Conservation (phyloP, 345 rosid genomes). For the Populus alba region DNA sequence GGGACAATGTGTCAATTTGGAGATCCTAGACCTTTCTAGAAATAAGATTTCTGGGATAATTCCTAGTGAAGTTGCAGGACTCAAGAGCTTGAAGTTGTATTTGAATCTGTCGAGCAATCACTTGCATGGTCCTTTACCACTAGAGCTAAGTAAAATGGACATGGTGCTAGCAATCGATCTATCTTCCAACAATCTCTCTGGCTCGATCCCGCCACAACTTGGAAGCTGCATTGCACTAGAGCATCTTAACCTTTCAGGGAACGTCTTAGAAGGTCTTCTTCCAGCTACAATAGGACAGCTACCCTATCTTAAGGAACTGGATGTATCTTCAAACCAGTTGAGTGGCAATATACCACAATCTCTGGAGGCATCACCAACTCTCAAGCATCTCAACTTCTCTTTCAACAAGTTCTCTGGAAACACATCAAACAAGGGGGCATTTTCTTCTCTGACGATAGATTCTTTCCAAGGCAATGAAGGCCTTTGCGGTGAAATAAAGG, state of each 20-base stretch:
- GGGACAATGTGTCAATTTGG: constrained; percentile 67
- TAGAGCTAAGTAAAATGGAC: constrained; percentile 91
- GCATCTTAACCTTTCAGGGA: constrained; percentile 67
- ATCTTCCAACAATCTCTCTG: constrained; percentile 67
- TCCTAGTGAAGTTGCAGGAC: constrained; percentile 61
- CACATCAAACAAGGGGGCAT: constrained; percentile 59
- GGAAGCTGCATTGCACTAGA: constrained; percentile 91
- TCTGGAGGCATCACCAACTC: constrained; percentile 57
- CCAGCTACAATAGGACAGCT: constrained; percentile 68
- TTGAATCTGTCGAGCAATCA: constrained; percentile 77
- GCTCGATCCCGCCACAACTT: constrained; percentile 66
- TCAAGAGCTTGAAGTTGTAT: constrained; percentile 79
- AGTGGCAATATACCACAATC: constrained; percentile 60
- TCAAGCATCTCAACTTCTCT: constrained; percentile 64
- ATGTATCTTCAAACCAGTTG: constrained; percentile 65
- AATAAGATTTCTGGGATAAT: constrained; percentile 65
- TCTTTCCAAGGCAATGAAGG: constrained; percentile 68
- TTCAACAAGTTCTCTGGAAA: constrained; percentile 71
- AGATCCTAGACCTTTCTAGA: constrained; percentile 79
- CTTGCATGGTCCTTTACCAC: constrained; percentile 60
- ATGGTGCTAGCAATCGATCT: constrained; percentile 89
- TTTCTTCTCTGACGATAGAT: constrained; percentile 48
- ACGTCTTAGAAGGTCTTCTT: constrained; percentile 51
- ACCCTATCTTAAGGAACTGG: constrained; percentile 64
- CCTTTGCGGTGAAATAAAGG: constrained; percentile 72